Evolutionary conservation across 2,329 filamentous ascomycete genomes (phyloP), one percentile per base, ranked within the genome.

Genomic region (Lasiodiplodia sp.): DNA sequence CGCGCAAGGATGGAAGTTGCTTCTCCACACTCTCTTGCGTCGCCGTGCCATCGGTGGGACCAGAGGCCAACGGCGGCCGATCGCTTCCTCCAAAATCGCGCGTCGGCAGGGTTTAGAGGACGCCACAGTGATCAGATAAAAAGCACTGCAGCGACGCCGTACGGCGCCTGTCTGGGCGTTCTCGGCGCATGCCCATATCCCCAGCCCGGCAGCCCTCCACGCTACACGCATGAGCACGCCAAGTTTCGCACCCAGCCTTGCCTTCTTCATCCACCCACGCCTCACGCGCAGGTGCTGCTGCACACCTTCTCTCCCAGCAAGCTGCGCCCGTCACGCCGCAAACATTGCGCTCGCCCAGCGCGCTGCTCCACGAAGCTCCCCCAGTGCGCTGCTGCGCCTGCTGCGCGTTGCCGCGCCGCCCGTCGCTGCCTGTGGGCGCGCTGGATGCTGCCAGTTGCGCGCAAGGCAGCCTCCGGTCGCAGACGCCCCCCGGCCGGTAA

Each of bases 91-190:
- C 51, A 31, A 23, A 23, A 68, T 58, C 25, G 44, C 51, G 49
- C 51, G 67, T 47, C 64, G 47, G 51, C 65, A 67, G 65, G 65
- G 65, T 58, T 67, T 40, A 28, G 52, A 55, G 38, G 65, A 37
- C 65, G 65, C 65, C 65, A 67, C 65, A 67, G 65, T 68, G 67
- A 57, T 64, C 57, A 63, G 67, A 68, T 63, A 55, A 68, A 68
- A 68, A 68, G 67, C 49, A 68, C 56, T 63, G 58, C 67, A 67
- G 52, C 52, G 38, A 55, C 40, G 52, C 52, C 52, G 40, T 58
- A 57, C 65, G 52, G 55, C 51, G 52, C 38, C 53, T 38, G 51
- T 47, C 65, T 58, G 55, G 52, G 55, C 65, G 65, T 53, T 58
- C 65, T 67, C 65, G 65, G 65, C 65, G 38, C 52, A 57, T 37